Base-by-base conservation (phyloP, 2,329 filamentous ascomycete genomes). In the Apiospora marii region DNA sequence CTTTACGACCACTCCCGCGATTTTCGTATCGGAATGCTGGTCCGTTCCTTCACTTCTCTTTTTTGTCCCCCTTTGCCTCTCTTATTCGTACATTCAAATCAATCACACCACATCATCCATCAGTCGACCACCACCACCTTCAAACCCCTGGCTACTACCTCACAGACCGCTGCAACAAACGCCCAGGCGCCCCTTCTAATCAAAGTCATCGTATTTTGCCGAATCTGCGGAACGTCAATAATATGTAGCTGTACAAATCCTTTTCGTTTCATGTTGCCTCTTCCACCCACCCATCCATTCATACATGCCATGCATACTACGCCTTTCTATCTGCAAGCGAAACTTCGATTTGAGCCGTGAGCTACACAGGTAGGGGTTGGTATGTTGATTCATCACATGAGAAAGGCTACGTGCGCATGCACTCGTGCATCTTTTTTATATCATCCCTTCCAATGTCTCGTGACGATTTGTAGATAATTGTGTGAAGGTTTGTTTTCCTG, bases 31-130 rank as follows among this genome's bases (percentile, higher is more conserved):
- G 30, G 30, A 34, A 6, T 37, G 53, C 14, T 12, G 53, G 19
- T 37, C 16, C 4, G 4, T 37, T 37, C 16, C 4, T 34, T 37
- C 16, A 12, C 16, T 37, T 37, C 16, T 5, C 16, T 5, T 37
- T 22, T 22, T 22, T 19, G n/a, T 61, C 19, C 10, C 37, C 37
- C 30, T 37, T 37, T 34, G 8, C 10, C 49, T 51, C 49, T 51
- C n/a, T 51, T 53, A 24, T 24, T 5, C 30, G 6, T 10, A 22
- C 3, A 41, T 27, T 7, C 27, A 30, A 30, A 61, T 37, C 53
- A 61, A 61, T 61, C 53, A 61, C 27, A 58, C 51, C 51, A 58
- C 51, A 58, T 58, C 51, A 58, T 19, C 51, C 51, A 58, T 19
- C 51, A 58, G 51, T 58, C 51, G n/a, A 58, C 27, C 51, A 53